Evolutionary conservation across 192 early-diverging fungal species (phyloP).

Genomic region (Entophlyctis luteolus): DNA sequence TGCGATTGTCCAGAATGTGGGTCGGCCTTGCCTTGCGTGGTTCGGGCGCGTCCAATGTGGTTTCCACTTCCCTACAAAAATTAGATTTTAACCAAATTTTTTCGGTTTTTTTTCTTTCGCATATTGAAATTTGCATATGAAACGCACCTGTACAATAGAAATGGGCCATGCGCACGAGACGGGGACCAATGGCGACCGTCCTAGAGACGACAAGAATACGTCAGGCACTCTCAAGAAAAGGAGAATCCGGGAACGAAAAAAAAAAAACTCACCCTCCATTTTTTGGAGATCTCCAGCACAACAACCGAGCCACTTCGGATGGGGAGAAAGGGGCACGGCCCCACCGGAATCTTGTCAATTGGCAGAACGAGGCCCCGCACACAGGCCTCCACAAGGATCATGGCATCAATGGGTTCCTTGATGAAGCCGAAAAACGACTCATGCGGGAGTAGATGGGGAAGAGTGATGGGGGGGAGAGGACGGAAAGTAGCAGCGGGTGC

Average conservation of each 20-base stretch:
- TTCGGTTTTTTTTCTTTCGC: too few relatives aligned
- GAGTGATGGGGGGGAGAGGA: too few relatives aligned
- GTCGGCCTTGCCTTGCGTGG: conserved; percentile 16
- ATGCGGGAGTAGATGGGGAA: background rate
- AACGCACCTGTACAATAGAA: conserved; percentile 24
- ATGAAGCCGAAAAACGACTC: conserved; percentile 24
- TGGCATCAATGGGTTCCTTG: conserved; percentile 19
- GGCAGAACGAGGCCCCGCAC: conserved; percentile 1
- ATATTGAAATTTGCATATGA: too few relatives aligned
- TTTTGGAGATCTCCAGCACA: conserved; percentile 10
- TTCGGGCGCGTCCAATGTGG: conserved; percentile 1
- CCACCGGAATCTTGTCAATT: background rate
- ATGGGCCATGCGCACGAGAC: conserved; percentile 17
- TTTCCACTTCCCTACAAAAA: conserved; percentile 24
- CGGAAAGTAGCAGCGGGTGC: too few relatives aligned
- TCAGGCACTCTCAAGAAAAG: too few relatives aligned
- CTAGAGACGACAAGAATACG: too few relatives aligned
- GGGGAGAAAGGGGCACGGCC: background rate
- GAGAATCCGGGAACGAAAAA: too few relatives aligned
- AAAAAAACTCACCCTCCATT: conserved; percentile 16
- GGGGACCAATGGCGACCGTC: conserved; percentile 19
- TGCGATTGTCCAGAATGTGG: conserved; percentile 15
- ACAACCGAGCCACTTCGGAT: conserved; percentile 21
- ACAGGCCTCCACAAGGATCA: conserved; percentile 14
- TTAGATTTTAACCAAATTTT: too few relatives aligned